phyloP scores from a whole-genome alignment of 75 land plant species.

The Picea sitchensis region DNA sequence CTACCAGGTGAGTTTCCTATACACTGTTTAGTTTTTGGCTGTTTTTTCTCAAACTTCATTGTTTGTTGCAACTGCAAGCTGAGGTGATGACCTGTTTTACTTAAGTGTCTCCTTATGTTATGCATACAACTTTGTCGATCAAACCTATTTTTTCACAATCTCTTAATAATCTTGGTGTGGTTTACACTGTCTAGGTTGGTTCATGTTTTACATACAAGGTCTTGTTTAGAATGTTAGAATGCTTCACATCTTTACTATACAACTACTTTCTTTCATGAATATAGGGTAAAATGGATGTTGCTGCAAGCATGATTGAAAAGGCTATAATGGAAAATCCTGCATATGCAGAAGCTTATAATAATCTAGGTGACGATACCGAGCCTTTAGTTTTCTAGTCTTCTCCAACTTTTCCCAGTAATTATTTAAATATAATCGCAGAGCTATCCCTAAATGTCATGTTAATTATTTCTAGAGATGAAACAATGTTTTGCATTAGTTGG shows the following conservation, averaged over 20 bases:
- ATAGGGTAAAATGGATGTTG: slow-evolving; percentile 99
- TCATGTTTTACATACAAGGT: not conserved
- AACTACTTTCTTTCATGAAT: slow-evolving; percentile 1
- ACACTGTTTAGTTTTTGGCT: not conserved
- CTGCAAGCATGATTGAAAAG: slow-evolving; percentile 96
- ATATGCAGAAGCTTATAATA: slow-evolving; percentile 99
- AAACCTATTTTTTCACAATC: slow-evolving; percentile 96
- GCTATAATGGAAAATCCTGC: slow-evolving; percentile 95
- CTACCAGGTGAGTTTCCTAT: slow-evolving; percentile 64
- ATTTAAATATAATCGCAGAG: not conserved
- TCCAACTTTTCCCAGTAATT: not conserved
- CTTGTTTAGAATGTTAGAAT: not conserved
- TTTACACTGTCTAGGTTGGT: slow-evolving; percentile 94
- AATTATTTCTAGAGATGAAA: not conserved
- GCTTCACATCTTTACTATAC: not conserved
- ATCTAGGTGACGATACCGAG: slow-evolving; percentile 50
- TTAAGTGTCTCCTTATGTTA: slow-evolving; percentile 4
- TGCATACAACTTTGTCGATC: slow-evolving; percentile 85
- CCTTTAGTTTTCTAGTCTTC: not conserved
- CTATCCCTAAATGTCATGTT: not conserved
- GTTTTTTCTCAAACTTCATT: slow-evolving; percentile 1
- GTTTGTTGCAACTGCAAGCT: not conserved
- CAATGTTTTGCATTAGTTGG: too few species aligned
- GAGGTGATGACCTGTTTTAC: not conserved
- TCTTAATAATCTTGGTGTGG: slow-evolving; percentile 96